Evolutionary conservation across 2,329 filamentous ascomycete genomes (phyloP).

Genomic region (Colletotrichum agaves): DNA sequence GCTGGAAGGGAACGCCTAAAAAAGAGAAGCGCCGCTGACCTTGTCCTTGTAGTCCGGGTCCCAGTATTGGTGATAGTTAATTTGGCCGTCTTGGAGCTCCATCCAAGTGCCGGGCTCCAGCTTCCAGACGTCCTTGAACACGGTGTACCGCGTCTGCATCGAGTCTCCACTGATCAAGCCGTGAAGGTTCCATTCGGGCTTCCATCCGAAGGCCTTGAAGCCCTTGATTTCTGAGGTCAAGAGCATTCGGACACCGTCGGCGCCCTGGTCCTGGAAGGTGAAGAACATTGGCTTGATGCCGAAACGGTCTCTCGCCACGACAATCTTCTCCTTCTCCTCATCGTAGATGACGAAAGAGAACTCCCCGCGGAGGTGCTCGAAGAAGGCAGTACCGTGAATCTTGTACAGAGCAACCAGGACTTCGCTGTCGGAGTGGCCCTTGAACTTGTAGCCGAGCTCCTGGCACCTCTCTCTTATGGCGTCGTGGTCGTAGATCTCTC

Average conservation of each 20-base stretch:
- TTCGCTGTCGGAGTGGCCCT: conserved; percentile 60
- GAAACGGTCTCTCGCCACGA: conserved; percentile 64
- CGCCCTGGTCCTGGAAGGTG: conserved; percentile 45
- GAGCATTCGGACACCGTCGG: conserved; percentile 52
- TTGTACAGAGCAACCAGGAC: conserved; percentile 64
- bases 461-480: conserved; percentile 51
- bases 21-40: conserved; percentile 42
- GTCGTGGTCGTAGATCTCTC: conserved; percentile 68
- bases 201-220: conserved; percentile 61
- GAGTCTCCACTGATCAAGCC: conserved; percentile 56
- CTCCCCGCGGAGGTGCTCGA: conserved; percentile 61
- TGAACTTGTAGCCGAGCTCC: conserved; percentile 55
- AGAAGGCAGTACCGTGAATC: conserved; percentile 52
- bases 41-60: conserved; percentile 64
- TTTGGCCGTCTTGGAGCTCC: conserved; percentile 47
- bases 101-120: conserved; percentile 57
- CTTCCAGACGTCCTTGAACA: conserved; percentile 60
- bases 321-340: conserved; percentile 49
- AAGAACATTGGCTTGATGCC: conserved; percentile 68
- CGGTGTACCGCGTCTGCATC: conserved; percentile 56
- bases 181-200: conserved; percentile 63
- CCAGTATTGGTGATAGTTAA: conserved; percentile 61
- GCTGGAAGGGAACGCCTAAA: neutral
- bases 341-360: conserved; percentile 66
- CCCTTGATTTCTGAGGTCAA: conserved; percentile 66